Evolutionary conservation across 768 basidiomycete genomes (phyloP).

Genomic region (Naganishia vaughanmartiniae): DNA sequence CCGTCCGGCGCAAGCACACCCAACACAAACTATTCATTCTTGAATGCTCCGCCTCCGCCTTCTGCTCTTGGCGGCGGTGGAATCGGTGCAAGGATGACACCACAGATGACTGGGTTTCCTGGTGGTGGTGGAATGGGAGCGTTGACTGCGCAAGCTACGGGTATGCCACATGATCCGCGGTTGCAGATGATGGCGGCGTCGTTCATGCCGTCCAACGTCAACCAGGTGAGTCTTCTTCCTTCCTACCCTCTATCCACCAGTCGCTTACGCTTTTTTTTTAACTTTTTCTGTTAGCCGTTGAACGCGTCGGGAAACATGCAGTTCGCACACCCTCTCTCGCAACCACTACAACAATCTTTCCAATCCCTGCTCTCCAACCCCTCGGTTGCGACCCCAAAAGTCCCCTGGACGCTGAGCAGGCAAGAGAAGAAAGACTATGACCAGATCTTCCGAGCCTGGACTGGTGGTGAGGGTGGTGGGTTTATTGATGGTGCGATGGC

Average conservation of each 20-base stretch:
- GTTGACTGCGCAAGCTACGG: constrained; percentile 46
- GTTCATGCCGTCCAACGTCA: constrained; percentile 70
- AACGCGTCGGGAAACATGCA: constrained; percentile 58
- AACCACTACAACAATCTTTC: constrained; percentile 75
- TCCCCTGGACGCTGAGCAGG: constrained; percentile 73
- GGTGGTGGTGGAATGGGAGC: constrained; percentile 49
- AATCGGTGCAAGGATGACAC: constrained; percentile 34
- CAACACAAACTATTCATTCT: constrained; percentile 37
- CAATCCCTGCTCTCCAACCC: constrained; percentile 79
- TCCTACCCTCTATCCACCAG: not conserved
- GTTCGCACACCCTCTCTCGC: constrained; percentile 58
- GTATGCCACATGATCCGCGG: constrained; percentile 61
- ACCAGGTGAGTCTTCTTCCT: constrained; percentile 12
- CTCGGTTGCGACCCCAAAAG: constrained; percentile 63
- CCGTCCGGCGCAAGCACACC: constrained; percentile 13
- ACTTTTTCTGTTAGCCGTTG: constrained; percentile 38
- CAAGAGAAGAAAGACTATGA: constrained; percentile 93
- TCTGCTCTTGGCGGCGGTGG: constrained; percentile 22
- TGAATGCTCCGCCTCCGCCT: constrained; percentile 42
- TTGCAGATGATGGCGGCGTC: constrained; percentile 84
- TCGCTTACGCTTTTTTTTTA: not conserved
- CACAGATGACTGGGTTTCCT: constrained; percentile 63
- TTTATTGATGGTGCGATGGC: constrained; percentile 84
- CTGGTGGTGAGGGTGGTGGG: constrained; percentile 62
- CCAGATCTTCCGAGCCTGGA: constrained; percentile 94